Percentiles rank a stretch among this genome's conserved stretches.
Evolutionary conservation across 1,284 basidiomycete species (phyloP).

Genomic region (Sphagnurus paluster): DNA sequence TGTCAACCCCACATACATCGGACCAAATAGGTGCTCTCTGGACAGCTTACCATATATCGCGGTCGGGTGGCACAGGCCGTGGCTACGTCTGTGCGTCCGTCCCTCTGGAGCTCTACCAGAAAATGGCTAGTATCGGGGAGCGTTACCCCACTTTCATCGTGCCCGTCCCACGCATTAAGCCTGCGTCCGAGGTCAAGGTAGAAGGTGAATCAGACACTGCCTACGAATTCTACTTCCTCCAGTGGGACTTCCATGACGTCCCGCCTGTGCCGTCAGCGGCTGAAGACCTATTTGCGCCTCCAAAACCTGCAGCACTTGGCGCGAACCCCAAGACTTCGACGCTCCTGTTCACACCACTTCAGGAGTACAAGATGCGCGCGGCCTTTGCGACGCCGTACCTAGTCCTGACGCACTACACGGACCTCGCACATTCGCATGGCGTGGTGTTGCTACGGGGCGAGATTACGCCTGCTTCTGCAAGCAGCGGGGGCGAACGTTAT

Average conservation of each 20-base stretch:
- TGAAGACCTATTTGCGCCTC: slow-evolving; percentile 43
- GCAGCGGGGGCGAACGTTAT: slow-evolving; percentile 42
- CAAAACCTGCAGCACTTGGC: slow-evolving; percentile 26
- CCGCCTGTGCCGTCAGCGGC: slow-evolving; percentile 50
- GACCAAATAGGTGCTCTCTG: slow-evolving; percentile 79
- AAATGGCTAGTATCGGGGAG: slow-evolving; percentile 63
- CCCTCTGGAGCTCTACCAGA: slow-evolving; percentile 69
- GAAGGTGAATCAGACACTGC: slow-evolving; percentile 42
- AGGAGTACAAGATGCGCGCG: slow-evolving; percentile 89
- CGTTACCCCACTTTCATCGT: slow-evolving; percentile 79
- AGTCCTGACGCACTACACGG: slow-evolving; percentile 91
- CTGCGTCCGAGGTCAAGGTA: slow-evolving; percentile 21
- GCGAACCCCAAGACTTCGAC: slow-evolving; percentile 60
- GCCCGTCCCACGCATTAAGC: slow-evolving; percentile 61
- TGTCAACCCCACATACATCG: slow-evolving; percentile 69
- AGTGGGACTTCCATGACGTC: slow-evolving; percentile 79
- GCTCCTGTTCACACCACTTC: slow-evolving; percentile 89
- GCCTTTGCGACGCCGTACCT: slow-evolving; percentile 92
- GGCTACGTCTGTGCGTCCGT: slow-evolving; percentile 84
- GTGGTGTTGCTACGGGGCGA: slow-evolving; percentile 91
- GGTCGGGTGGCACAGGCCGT: slow-evolving; percentile 73
- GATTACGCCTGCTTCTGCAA: slow-evolving; percentile 72
- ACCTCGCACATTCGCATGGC: slow-evolving; percentile 79
- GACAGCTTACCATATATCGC: slow-evolving; percentile 86
- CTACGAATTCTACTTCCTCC: slow-evolving; percentile 87